A percentile compares a stretch with the other conserved stretches of the same genome.
Evolutionary conservation across 2,329 filamentous ascomycete species (phyloP).

Genomic region (Coleophoma cylindrospora): DNA sequence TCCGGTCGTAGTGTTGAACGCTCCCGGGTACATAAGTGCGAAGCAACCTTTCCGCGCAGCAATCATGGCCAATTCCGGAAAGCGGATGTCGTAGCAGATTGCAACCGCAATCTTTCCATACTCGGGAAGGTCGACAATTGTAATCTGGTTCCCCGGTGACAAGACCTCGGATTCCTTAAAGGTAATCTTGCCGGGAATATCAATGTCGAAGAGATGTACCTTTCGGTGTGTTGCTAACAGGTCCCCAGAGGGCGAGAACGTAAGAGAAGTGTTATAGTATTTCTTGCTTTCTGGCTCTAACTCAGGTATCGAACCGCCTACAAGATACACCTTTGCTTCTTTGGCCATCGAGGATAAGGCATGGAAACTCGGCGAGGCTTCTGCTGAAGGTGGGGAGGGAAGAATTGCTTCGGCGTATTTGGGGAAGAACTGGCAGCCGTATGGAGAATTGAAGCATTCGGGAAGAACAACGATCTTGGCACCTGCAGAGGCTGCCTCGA

Average conservation of each 20-base stretch:
- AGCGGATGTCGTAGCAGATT: constrained; percentile 97
- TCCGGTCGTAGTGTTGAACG: constrained; percentile 93
- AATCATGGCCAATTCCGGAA: constrained; percentile 88
- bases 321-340: constrained; percentile 73
- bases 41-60: constrained; percentile 85
- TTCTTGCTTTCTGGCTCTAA: constrained; percentile 55
- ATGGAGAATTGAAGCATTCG: constrained; percentile 98
- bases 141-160: constrained; percentile 77
- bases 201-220: constrained; percentile 94
- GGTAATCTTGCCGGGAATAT: constrained; percentile 89
- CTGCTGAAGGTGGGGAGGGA: constrained; percentile 65
- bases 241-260: constrained; percentile 73
- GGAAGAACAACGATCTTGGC: constrained; percentile 87
- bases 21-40: constrained; percentile 86
- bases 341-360: constrained; percentile 75
- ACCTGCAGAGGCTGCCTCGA: constrained; percentile 70
- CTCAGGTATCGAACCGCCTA: constrained; percentile 93
- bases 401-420: constrained; percentile 86
- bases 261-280: constrained; percentile 87
- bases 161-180: constrained; percentile 91
- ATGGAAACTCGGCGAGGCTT: constrained; percentile 78
- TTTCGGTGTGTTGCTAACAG: constrained; percentile 88
- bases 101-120: constrained; percentile 84
- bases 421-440: constrained; percentile 87
- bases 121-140: constrained; percentile 78